Evolutionary conservation across 306 rosid species (phyloP), one percentile per base, ranked within the genome.

Genomic region (Cucurbita argyrosperma): DNA sequence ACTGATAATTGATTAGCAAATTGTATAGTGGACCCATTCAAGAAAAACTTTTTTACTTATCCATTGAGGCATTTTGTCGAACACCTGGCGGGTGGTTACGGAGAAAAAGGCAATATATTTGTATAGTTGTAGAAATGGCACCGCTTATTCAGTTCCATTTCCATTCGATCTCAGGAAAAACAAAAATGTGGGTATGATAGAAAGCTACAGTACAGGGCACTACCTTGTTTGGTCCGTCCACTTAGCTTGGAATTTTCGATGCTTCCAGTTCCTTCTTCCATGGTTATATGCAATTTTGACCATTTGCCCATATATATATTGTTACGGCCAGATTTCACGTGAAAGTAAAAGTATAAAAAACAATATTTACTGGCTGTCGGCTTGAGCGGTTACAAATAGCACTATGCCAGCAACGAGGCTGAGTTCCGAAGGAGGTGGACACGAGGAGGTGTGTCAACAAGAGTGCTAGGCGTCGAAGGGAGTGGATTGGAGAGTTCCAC

Each of bases 41-140:
- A 51, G 45, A 13, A 30, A 45, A 49, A 26, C 4, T 37, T 51
- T 51, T 35, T 15, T 7, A 35, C 59, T 70, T 50, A 15, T 18
- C 74, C 74, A 70, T 18, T 15, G 45, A 35, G 59, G 60, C 74
- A 70, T 70, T 49, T 70, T 70, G 60, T 70, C 74, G 51, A 70
- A 70, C 74, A 35, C 47, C 60, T 70, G 51, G 60, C 74, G 37
- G 16, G 59, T 51, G 74, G 60, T 26, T 35, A 21, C 30, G 42
- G 51, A 10, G 42, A 70, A 35, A 70, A 70, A 15, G 71, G 60
- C 8, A 30, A 30, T 8, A 8, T 5, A 51, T 10, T 30, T 51
- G 58, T 35, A 38, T 70, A 47, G 74, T 70, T 70, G 74, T 35
- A 30, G 58, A 69, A 30, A 26, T 13, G 74, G 59, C 74, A 50